Evolutionary conservation across 2,329 filamentous ascomycete species (phyloP).

Genomic region (Clonostachys rhizophaga): DNA sequence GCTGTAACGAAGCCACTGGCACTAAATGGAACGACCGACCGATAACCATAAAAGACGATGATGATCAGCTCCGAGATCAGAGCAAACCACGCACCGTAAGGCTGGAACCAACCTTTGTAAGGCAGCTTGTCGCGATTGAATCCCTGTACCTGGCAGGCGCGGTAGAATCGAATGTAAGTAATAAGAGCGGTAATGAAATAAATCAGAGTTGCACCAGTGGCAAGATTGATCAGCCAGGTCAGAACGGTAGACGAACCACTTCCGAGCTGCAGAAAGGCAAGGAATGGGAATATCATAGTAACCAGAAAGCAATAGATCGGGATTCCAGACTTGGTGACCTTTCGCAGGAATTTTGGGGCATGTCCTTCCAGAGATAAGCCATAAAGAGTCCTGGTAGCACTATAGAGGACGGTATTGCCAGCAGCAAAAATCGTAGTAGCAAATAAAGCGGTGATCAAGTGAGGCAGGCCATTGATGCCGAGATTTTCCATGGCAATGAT

Average conservation of each 20-base stretch:
- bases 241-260: constrained; percentile 56
- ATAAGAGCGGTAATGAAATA: constrained; percentile 62
- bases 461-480: constrained; percentile 45
- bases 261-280: constrained; percentile 65
- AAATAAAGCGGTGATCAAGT: constrained; percentile 74
- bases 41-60: constrained; percentile 51
- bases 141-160: constrained; percentile 48
- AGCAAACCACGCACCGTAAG: constrained; percentile 48
- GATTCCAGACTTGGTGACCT: constrained; percentile 56
- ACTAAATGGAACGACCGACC: constrained; percentile 40
- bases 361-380: constrained; percentile 60
- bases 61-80: constrained; percentile 34
- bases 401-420: constrained; percentile 73
- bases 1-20: constrained; percentile 42
- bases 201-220: constrained; percentile 64
- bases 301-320: constrained; percentile 54
- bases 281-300: constrained; percentile 50
- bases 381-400: constrained; percentile 63
- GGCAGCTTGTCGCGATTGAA: constrained; percentile 54
- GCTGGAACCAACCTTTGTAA: constrained; percentile 57
- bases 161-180: constrained; percentile 62
- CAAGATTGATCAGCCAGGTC: constrained; percentile 69
- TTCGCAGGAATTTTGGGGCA: constrained; percentile 54
- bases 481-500: constrained; percentile 53
- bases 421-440: constrained; percentile 75